Base-by-base conservation (phyloP, 257 asterid species). In the Solanum paucissectum region DNA sequence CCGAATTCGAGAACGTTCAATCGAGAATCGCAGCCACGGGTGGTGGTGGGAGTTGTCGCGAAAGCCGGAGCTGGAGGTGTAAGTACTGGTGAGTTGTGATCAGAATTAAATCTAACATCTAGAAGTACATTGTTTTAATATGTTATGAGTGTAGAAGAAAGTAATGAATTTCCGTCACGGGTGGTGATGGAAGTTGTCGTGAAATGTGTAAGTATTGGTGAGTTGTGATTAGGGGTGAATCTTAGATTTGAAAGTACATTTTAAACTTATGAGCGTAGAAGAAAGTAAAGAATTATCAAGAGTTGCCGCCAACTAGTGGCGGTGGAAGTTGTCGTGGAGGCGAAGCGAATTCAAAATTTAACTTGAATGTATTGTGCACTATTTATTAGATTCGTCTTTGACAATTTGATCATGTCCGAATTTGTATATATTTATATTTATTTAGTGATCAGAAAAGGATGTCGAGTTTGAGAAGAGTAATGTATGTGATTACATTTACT, bases 1-100 rank as follows among this genome's bases (percentile, higher is more conserved):
- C 98, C 42, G 90, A 92, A 32, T 90, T 95, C 36, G 95, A 95
- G 76, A 66, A 83, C 25, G 88, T 95, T 76, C 89, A 90, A 90
- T 91, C 84, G 89, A 89, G 88, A 87, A 93, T 95, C 21, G 95
- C 94, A 60, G 92, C 94, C 89, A 88, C 87, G 3, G 52, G 83
- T n/a, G 87, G 90, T n/a, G 77, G 44, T 71, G 42, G 42, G 10
- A 33, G 42, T 72, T 72, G 27, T 72, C 25, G 8, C 23, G 27
- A 0, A 3, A 18, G 8, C 4, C 8, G 2, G 5, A 33, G 7
- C 7, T 72, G 9, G 44, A 72, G 79, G 13, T 0, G 2, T 9
- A 72, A 71, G 37, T 71, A 14, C 6, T 13, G 25, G 75, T 68
- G 18, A 27, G 21, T 68, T 68, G 5, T 68, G 37, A 27, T 27